phyloP scores from a whole-genome alignment of 1,139 yeast genomes.

The Casaregolazyma lundiana region DNA sequence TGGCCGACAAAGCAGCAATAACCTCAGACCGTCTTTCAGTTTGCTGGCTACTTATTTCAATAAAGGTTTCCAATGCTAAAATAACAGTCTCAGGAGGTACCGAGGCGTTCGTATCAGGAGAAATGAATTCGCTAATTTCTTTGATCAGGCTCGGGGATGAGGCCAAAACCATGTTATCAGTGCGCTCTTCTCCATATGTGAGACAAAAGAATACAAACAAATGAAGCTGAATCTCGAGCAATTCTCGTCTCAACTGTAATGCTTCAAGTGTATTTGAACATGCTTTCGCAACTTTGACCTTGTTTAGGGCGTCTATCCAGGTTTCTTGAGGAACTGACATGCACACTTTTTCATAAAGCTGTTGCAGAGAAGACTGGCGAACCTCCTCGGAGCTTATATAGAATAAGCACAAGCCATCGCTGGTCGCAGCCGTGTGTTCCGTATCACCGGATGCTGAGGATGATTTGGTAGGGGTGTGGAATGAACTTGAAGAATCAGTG shows the following conservation, averaged over 20 bases:
- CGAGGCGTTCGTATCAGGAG: conserved; percentile 43
- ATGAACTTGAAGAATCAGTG: conserved; percentile 4
- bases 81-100: conserved; percentile 48
- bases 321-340: conserved; percentile 55
- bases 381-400: conserved; percentile 27
- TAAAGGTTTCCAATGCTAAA: conserved; percentile 64
- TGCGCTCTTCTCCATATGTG: conserved; percentile 42
- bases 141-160: conserved; percentile 71
- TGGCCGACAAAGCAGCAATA: conserved; percentile 80
- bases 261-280: conserved; percentile 57
- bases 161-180: conserved; percentile 64
- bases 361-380: conserved; percentile 40
- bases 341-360: conserved; percentile 59
- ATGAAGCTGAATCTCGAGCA: conserved; percentile 60
- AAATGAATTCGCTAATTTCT: conserved; percentile 64
- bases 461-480: conserved; percentile 11
- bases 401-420: conserved; percentile 27
- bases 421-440: neutral
- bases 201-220: conserved; percentile 63
- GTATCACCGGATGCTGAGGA: neutral
- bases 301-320: conserved; percentile 61
- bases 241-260: conserved; percentile 50
- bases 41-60: conserved; percentile 58
- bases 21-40: conserved; percentile 74
- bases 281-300: conserved; percentile 65